phyloP scores from a whole-genome alignment of 2,329 filamentous ascomycete genomes.

The Parafenestella ontariensis region DNA sequence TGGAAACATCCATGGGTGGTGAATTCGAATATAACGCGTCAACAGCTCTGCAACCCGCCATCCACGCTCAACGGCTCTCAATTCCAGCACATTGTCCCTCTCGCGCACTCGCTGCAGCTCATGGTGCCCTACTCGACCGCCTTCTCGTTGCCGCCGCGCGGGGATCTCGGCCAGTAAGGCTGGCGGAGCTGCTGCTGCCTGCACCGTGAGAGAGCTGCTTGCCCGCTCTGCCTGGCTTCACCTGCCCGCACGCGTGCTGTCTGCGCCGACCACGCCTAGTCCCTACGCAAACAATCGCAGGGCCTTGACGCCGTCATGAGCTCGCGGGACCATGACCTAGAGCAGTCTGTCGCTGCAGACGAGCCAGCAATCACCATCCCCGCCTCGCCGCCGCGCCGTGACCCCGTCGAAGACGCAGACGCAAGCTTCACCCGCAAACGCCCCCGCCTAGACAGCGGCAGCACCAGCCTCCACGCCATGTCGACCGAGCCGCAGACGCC shows the following conservation, averaged over 20 bases:
- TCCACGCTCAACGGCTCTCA: slow-evolving; percentile 49
- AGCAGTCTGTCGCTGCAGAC: slow-evolving; percentile 44
- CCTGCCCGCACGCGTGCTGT: slow-evolving; percentile 19
- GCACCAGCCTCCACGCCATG: slow-evolving; percentile 38
- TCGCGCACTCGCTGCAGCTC: slow-evolving; percentile 24
- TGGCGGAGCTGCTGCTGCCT: slow-evolving; percentile 34
- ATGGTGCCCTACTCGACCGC: slow-evolving; percentile 33
- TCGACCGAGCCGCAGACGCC: slow-evolving; percentile 32
- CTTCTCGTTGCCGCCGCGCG: slow-evolving; percentile 23
- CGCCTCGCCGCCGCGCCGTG: slow-evolving; percentile 49
- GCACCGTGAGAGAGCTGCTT: slow-evolving; percentile 22
- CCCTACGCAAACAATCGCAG: slow-evolving; percentile 21
- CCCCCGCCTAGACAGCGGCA: slow-evolving; percentile 51
- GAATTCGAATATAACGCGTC: slow-evolving; percentile 11
- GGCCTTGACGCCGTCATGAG: slow-evolving; percentile 40
- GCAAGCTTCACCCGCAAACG: slow-evolving; percentile 55
- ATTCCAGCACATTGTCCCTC: slow-evolving; percentile 2
- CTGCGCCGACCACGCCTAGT: slow-evolving; percentile 24
- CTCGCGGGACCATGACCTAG: slow-evolving; percentile 41
- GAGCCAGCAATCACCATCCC: slow-evolving; percentile 39
- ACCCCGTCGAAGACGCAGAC: slow-evolving; percentile 55
- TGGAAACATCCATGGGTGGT: slow-evolving; percentile 1
- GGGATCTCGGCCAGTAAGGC: slow-evolving; percentile 31
- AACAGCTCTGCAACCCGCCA: slow-evolving; percentile 75
- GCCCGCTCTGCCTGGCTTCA: slow-evolving; percentile 29